These are phyloP conservation scores for Trichoderma virens DNA, from an alignment of 495 filamentous ascomycete species.

Conservation along the genomic window DNA sequence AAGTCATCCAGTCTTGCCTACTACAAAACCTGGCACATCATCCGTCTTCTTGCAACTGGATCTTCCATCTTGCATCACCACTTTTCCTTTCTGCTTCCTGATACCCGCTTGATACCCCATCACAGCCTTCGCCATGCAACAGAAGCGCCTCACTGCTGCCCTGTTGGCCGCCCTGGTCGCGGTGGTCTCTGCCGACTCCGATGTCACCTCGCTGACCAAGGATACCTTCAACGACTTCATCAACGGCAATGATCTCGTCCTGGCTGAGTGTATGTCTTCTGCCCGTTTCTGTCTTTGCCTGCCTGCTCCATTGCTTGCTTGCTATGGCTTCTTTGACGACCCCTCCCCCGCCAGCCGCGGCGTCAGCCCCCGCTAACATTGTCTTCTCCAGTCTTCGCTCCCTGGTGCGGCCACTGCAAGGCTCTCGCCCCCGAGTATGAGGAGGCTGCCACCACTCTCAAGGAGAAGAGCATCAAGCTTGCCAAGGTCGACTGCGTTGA, in stretches of 20 bases:
- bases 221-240: constrained; percentile 84
- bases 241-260: constrained; percentile 71
- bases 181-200: constrained; percentile 54
- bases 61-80: not conserved
- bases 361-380: constrained; percentile 16
- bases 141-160: constrained; percentile 24
- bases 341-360: constrained; percentile 4
- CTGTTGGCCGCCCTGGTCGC: constrained; percentile 56
- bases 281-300: not conserved
- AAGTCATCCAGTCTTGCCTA: not conserved
- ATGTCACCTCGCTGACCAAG: constrained; percentile 76
- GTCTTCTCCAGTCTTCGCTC: constrained; percentile 51
- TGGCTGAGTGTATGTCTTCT: constrained; percentile 64
- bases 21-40: not conserved
- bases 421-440: constrained; percentile 78
- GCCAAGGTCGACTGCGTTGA: constrained; percentile 97
- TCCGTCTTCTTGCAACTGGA: not conserved
- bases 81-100: not conserved
- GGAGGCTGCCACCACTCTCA: constrained; percentile 86
- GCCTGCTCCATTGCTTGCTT: not conserved
- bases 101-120: not conserved
- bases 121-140: constrained; percentile 6
- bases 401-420: constrained; percentile 79
- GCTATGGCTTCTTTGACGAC: not conserved
- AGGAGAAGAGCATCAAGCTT: constrained; percentile 87